Base-by-base conservation (phyloP, 2,329 filamentous ascomycete genomes). In the Tolypocladium tropicale region DNA sequence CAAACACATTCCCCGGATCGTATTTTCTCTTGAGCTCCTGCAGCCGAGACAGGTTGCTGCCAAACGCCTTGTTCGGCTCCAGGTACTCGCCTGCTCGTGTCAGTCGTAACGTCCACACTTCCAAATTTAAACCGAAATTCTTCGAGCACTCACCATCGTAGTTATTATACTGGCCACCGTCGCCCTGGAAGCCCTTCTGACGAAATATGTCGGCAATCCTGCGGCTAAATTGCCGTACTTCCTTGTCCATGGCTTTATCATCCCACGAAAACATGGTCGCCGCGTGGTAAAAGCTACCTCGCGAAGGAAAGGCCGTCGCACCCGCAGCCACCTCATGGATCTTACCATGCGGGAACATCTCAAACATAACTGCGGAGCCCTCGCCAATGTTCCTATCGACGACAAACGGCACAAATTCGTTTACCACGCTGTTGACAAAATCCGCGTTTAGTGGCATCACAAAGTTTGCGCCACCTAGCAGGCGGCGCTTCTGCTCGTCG, bases 281-380 rank as follows among this genome's bases (percentile, higher is more conserved):
- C 1, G 72, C 71, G 52, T 79, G 76, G 58, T 75, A 75, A 39
- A 75, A 74, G 6, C 63, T 62, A 9, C 73, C 75, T 5, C 77
- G 70, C 58, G 74, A 76, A 4, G 75, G 73, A 56, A 76, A 77
- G 0, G 77, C 72, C 6, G 72, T 79, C 1, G 67, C 69, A 2
- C 66, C 58, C 1, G 67, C 59, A 0, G 67, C 61, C 5, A 76
- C 65, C n/a, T 67, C 61, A 1, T 68, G 66, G 28, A 74, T 66
- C 60, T 74, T 72, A 4, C 64, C 61, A 9, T 32, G 14, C 6
- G 56, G 43, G 3, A 57, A 53, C n/a, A 52, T 67, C 58, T 80
- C 77, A 5, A 76, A 71, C 1, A 73, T 64, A 48, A 65, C 33
- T 14, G 58, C 59, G 1, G 64, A 64, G 10, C 32, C 41, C 25